Percentiles rank a stretch among this genome's conserved stretches.
phyloP scores from a whole-genome alignment of 345 rosid species.

The Raphanus sativus region DNA sequence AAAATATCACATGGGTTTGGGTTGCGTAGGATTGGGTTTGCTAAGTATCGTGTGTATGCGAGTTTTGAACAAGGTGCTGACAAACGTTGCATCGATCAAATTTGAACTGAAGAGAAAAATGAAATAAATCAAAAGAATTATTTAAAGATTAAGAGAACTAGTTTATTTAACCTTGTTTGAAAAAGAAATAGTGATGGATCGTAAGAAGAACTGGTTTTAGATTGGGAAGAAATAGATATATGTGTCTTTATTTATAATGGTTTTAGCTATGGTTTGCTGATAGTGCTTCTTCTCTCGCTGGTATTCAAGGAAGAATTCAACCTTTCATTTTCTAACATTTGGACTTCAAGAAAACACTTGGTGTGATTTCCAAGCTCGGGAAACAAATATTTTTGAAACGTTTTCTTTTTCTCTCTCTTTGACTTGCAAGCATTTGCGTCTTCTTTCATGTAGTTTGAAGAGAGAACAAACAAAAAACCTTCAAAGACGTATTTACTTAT shows the following conservation, averaged over 20 bases:
- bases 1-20: slow-evolving; percentile 57
- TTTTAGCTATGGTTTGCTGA: neutral
- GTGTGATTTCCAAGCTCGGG: slow-evolving; percentile 14
- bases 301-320: slow-evolving; percentile 22
- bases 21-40: slow-evolving; percentile 19
- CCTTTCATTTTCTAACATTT: slow-evolving; percentile 22
- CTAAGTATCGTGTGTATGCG: slow-evolving; percentile 23
- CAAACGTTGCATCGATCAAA: slow-evolving; percentile 53
- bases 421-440: slow-evolving; percentile 26
- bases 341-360: slow-evolving; percentile 39
- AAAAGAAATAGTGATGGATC: neutral
- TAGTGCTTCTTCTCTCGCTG: neutral
- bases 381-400: slow-evolving; percentile 4
- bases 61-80: slow-evolving; percentile 33
- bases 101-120: slow-evolving; percentile 16
- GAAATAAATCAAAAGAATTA: neutral
- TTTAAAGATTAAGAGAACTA: neutral
- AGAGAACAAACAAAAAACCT: slow-evolving; percentile 7
- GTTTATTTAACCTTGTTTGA: neutral
- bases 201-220: neutral
- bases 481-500: slow-evolving; percentile 32
- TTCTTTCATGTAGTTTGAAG: slow-evolving; percentile 14
- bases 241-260: slow-evolving; percentile 13
- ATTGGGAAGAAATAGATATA: slow-evolving; percentile 13
- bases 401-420: slow-evolving; percentile 17